Percentiles rank a stretch among this genome's conserved stretches.
Evolutionary conservation across 148 eudicot species (phyloP).

Genomic region (Camellia granthamiana): DNA sequence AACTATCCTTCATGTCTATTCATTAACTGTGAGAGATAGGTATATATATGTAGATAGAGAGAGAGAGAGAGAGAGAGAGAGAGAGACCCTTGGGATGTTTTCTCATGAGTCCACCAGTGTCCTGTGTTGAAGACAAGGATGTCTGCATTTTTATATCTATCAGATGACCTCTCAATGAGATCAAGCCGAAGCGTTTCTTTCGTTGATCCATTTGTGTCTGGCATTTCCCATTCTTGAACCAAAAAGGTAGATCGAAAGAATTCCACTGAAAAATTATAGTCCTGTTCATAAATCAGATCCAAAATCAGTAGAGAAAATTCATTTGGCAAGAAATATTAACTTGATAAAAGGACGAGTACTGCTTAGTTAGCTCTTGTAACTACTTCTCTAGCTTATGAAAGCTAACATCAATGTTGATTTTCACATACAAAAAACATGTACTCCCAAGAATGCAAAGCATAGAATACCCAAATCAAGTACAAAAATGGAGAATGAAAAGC

Average conservation of each 20-base stretch:
- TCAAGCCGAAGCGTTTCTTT: conserved; percentile 68
- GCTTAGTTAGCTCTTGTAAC: neutral
- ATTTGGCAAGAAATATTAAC: too few species aligned
- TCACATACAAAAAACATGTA: neutral
- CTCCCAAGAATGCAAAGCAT: neutral
- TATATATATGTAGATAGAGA: neutral
- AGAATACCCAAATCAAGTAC: too few species aligned
- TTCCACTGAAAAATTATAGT: conserved; percentile 67
- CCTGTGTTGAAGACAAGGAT: conserved; percentile 77
- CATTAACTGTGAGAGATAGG: too few species aligned
- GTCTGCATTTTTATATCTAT: conserved; percentile 58
- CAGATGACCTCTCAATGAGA: conserved; percentile 45
- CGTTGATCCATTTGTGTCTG: conserved; percentile 43
- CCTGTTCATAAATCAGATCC: conserved; percentile 26
- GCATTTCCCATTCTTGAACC: conserved; percentile 66
- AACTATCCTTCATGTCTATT: neutral
- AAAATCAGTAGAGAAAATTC: neutral
- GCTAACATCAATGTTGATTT: neutral
- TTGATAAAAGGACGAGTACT: too few species aligned
- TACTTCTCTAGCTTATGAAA: neutral
- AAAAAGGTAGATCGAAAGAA: conserved; percentile 58
- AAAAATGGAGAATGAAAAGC: neutral
- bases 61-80: conserved; percentile 2
- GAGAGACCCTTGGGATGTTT: conserved; percentile 58
- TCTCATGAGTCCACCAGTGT: conserved; percentile 89